phyloP scores from a whole-genome alignment of 768 basidiomycete genomes.

The Rubroboletus satanas region DNA sequence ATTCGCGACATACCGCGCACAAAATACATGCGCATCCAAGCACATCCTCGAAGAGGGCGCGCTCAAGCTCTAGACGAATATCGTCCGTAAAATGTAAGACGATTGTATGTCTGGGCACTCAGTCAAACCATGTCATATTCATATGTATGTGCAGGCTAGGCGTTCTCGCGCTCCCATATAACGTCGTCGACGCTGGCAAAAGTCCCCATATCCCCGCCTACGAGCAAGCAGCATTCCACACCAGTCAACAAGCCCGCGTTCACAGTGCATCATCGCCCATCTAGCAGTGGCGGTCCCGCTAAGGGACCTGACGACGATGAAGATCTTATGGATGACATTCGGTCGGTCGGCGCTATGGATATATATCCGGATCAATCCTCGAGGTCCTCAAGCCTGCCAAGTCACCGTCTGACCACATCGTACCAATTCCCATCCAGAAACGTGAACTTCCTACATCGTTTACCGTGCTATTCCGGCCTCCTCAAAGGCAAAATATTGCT shows the following conservation, averaged over 20 bases:
- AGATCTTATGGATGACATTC: conserved; percentile 30
- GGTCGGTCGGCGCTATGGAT: conserved; percentile 28
- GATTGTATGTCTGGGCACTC: too few species aligned
- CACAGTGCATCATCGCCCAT: conserved; percentile 15
- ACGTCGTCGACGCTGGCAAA: too few species aligned
- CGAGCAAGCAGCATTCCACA: conserved; percentile 4
- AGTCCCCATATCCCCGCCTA: conserved; percentile 5
- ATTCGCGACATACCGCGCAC: neutral
- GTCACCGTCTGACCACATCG: conserved; percentile 17
- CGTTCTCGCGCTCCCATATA: too few species aligned
- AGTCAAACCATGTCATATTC: too few species aligned
- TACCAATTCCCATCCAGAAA: conserved; percentile 56
- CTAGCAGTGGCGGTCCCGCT: conserved; percentile 12
- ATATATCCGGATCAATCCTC: conserved; percentile 16
- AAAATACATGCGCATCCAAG: neutral
- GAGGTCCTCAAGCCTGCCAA: neutral
- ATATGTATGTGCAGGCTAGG: too few species aligned
- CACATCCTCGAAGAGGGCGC: too few species aligned
- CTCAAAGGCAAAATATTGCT: conserved; percentile 12
- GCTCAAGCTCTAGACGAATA: too few species aligned
- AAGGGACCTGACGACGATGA: conserved; percentile 22
- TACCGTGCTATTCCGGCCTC: conserved; percentile 46
- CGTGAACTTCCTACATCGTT: conserved; percentile 53
- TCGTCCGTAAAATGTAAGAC: too few species aligned
- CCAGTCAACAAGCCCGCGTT: neutral